phyloP scores from a whole-genome alignment of 495 filamentous ascomycete species.

The Xylaria longipes region DNA sequence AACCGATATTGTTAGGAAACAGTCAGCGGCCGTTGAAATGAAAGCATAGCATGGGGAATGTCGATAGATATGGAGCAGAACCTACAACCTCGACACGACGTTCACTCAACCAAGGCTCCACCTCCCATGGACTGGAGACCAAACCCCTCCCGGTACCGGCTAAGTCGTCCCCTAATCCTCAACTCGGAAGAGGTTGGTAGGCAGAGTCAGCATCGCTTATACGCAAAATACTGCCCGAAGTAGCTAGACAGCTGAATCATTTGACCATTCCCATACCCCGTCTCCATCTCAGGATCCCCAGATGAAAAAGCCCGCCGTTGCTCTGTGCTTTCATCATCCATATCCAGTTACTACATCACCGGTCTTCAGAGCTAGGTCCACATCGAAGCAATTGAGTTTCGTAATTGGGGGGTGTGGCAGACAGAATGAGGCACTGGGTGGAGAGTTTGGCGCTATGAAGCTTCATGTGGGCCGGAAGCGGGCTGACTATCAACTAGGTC shows the following conservation, averaged over 20 bases:
- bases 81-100: background rate
- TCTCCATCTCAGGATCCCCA: background rate
- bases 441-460: slow-evolving; percentile 16
- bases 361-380: slow-evolving; percentile 12
- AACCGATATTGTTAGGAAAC: background rate
- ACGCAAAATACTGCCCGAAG: slow-evolving; percentile 6
- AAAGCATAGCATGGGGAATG: background rate
- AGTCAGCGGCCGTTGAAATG: no score
- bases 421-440: slow-evolving; percentile 16
- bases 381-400: slow-evolving; percentile 7
- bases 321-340: background rate
- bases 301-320: slow-evolving; percentile 2
- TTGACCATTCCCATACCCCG: background rate
- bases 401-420: slow-evolving; percentile 10
- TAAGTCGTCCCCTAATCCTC: background rate
- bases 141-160: background rate
- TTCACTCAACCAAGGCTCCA: background rate
- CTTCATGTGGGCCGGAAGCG: slow-evolving; percentile 9
- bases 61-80: background rate
- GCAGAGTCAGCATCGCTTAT: background rate
- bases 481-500: background rate
- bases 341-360: background rate
- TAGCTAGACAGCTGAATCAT: slow-evolving; percentile 13
- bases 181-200: background rate
- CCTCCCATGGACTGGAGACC: background rate